A percentile compares a stretch with the other conserved stretches of the same genome.
Conservation (phyloP, 1,284 basidiomycete genomes). For the Puccinia coronata region DNA sequence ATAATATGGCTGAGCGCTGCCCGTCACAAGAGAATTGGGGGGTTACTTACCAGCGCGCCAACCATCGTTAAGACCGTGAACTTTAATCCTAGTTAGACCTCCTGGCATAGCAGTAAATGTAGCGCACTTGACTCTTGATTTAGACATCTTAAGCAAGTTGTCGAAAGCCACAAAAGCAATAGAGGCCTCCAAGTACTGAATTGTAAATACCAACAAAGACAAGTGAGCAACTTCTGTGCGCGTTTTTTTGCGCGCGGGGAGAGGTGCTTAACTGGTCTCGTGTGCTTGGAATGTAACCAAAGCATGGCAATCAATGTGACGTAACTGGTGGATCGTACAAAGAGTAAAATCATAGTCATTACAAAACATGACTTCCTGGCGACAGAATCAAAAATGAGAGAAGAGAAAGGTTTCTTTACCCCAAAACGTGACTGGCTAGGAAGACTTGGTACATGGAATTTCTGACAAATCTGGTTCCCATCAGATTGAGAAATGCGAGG, state of each 20-base stretch:
- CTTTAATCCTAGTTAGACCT: slow-evolving; percentile 37
- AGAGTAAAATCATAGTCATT: no score
- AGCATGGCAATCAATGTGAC: slow-evolving; percentile 20
- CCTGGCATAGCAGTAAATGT: slow-evolving; percentile 36
- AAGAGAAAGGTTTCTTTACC: slow-evolving; percentile 12
- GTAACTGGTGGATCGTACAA: slow-evolving; percentile 10
- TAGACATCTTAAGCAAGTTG: slow-evolving; percentile 25
- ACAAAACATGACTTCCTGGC: no score
- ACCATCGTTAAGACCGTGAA: slow-evolving; percentile 24
- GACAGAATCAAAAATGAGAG: slow-evolving; percentile 11
- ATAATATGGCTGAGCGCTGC: not conserved
- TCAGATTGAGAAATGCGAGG: slow-evolving; percentile 10
- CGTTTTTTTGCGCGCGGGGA: not conserved
- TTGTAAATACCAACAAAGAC: not conserved
- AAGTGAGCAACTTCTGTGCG: not conserved
- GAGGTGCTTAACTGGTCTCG: slow-evolving; percentile 40
- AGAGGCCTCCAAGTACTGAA: slow-evolving; percentile 7
- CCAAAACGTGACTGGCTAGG: slow-evolving; percentile 25
- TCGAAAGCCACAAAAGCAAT: slow-evolving; percentile 36
- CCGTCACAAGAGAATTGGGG: not conserved
- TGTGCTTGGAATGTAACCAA: slow-evolving; percentile 33
- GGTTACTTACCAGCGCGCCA: slow-evolving; percentile 40
- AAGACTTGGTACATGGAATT: slow-evolving; percentile 35
- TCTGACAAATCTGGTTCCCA: slow-evolving; percentile 10
- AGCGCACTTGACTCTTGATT: slow-evolving; percentile 28